phyloP scores from a whole-genome alignment of 2,329 filamentous ascomycete genomes.

The Amauroascus niger region DNA sequence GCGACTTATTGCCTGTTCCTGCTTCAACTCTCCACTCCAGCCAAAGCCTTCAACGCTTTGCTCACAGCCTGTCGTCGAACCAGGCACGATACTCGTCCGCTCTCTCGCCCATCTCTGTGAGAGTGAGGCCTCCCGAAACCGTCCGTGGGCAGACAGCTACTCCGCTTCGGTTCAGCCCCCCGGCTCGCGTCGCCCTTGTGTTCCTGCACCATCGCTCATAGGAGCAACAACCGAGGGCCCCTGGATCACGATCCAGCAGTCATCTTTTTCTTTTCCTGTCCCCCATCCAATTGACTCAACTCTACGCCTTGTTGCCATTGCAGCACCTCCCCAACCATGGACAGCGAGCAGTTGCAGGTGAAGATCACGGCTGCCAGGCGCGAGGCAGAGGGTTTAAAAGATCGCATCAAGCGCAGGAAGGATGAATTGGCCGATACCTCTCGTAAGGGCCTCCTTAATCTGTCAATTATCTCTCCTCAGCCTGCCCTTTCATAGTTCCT shows the following conservation, averaged over 20 bases:
- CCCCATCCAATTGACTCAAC: constrained; percentile 11
- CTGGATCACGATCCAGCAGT: background rate
- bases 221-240: constrained; percentile 2
- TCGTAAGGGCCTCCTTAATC: constrained; percentile 57
- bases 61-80: background rate
- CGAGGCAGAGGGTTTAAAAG: constrained; percentile 95
- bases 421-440: constrained; percentile 97
- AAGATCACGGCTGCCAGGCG: constrained; percentile 84
- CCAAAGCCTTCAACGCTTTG: background rate
- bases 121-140: background rate
- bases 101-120: background rate
- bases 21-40: background rate
- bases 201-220: constrained; percentile 11
- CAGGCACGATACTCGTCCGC: background rate
- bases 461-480: background rate
- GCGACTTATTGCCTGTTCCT: background rate
- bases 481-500: background rate
- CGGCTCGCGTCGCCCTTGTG: background rate
- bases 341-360: constrained; percentile 66
- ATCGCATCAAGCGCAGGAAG: constrained; percentile 99
- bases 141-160: constrained; percentile 3
- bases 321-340: constrained; percentile 42
- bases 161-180: background rate
- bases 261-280: constrained; percentile 10
- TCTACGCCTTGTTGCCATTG: background rate